Conservation (phyloP, 192 early-diverging fungal genomes). For the Nowakowskiella sp. region DNA sequence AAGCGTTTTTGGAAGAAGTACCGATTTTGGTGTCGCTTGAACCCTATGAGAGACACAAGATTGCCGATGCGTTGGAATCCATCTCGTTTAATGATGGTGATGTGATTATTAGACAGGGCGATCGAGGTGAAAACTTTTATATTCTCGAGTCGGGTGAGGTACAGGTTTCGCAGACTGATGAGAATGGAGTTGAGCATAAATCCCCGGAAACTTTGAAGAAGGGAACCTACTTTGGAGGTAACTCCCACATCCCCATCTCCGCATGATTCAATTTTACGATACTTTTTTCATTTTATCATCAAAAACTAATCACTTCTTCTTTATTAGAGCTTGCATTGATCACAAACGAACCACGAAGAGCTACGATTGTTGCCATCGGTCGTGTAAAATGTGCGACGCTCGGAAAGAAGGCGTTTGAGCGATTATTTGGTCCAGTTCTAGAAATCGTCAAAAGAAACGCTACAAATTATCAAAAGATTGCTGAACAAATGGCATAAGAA, state of each 20-base stretch:
- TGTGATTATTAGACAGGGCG: slow-evolving; percentile 83
- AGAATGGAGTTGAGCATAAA: slow-evolving; percentile 68
- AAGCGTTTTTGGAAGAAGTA: slow-evolving; percentile 90
- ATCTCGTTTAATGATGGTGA: slow-evolving; percentile 77
- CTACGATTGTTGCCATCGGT: slow-evolving; percentile 78
- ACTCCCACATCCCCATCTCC: slow-evolving; percentile 4
- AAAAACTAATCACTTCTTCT: neutral
- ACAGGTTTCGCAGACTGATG: slow-evolving; percentile 68
- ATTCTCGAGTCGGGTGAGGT: slow-evolving; percentile 92
- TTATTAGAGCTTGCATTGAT: slow-evolving; percentile 83
- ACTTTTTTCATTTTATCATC: slow-evolving; percentile 2
- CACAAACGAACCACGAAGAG: slow-evolving; percentile 88
- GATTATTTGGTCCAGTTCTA: slow-evolving; percentile 87
- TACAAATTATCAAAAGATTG: slow-evolving; percentile 67
- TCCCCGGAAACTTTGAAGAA: slow-evolving; percentile 57
- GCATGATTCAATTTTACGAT: neutral
- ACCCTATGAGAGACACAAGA: slow-evolving; percentile 96
- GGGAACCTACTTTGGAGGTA: slow-evolving; percentile 96
- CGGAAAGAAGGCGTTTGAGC: slow-evolving; percentile 90
- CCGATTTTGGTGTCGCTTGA: slow-evolving; percentile 79
- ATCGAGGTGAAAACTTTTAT: slow-evolving; percentile 88
- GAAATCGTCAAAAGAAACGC: slow-evolving; percentile 95
- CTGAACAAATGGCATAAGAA: slow-evolving; percentile 15
- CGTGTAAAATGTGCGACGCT: slow-evolving; percentile 91
- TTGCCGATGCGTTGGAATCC: slow-evolving; percentile 96